Evolutionary conservation across 495 filamentous ascomycete genomes (phyloP).

Genomic region (Hypoxylon lienhwacheense): DNA sequence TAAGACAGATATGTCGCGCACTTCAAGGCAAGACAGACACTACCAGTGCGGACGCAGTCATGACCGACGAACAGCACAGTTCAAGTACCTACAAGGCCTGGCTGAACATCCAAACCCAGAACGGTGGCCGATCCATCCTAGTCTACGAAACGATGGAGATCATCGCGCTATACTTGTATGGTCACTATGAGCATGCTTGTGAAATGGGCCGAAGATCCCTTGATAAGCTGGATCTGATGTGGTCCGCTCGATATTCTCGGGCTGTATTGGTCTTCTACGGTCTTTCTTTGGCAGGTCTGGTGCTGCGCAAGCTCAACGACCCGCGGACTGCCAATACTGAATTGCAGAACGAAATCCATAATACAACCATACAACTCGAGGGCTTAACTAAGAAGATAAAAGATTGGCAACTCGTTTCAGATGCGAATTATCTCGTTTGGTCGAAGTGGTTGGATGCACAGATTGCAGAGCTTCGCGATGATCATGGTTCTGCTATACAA

Average conservation of each 20-base stretch:
- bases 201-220: conserved; percentile 65
- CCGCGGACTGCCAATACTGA: conserved; percentile 52
- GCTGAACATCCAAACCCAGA: conserved; percentile 45
- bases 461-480: conserved; percentile 63
- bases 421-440: conserved; percentile 82
- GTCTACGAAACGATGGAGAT: conserved; percentile 76
- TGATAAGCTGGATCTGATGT: conserved; percentile 61
- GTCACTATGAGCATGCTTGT: conserved; percentile 69
- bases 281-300: conserved; percentile 66
- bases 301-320: conserved; percentile 60
- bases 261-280: conserved; percentile 67
- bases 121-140: conserved; percentile 58
- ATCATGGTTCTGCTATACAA: conserved; percentile 63
- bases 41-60: conserved; percentile 56
- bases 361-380: conserved; percentile 59
- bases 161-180: conserved; percentile 72
- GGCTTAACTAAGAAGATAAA: conserved; percentile 61
- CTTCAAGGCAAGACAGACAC: conserved; percentile 81
- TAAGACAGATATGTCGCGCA: conserved; percentile 73
- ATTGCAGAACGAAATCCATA: conserved; percentile 57
- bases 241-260: conserved; percentile 71
- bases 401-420: conserved; percentile 65
- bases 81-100: conserved; percentile 64
- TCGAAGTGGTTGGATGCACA: conserved; percentile 73
- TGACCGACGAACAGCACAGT: conserved; percentile 73